Evolutionary conservation across 2,329 filamentous ascomycete genomes (phyloP), one percentile per base, ranked within the genome.

Genomic region (Scytalidium lignicola): DNA sequence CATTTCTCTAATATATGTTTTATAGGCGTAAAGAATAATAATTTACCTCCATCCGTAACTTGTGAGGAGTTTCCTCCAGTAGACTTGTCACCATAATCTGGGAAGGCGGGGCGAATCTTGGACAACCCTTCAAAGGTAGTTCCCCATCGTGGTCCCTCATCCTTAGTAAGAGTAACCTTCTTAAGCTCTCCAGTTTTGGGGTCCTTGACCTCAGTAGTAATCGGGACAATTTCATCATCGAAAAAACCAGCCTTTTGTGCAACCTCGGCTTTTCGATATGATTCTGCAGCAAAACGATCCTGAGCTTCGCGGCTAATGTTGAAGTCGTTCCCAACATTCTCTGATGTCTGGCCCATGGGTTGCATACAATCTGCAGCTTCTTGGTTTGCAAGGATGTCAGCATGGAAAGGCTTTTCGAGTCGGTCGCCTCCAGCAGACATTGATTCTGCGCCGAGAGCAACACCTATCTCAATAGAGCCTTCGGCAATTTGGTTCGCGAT

Each of bases 1-100:
- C n/a, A n/a, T n/a, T n/a, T n/a, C n/a, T n/a, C n/a, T n/a, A n/a
- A n/a, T n/a, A n/a, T n/a, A n/a, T n/a, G n/a, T n/a, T n/a, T n/a
- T n/a, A n/a, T n/a, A n/a, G n/a, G n/a, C n/a, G n/a, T n/a, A n/a
- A n/a, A n/a, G n/a, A n/a, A n/a, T n/a, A n/a, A 26, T 6, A 54
- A 67, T 73, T 62, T 60, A 82, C 80, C 91, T 58, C 91, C 91
- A 72, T 96, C 88, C 32, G 88, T 91, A 67, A 96, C 88, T 73
- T 96, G 91, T 44, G 84, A 90, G 21, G 91, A 90, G 70, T 96
- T 96, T 60, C 91, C 91, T 50, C 89, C 91, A 76, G 96, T 90
- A 72, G 96, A 96, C 62, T 77, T 79, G 64, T 79, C 83, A 39
- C 91, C 91, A 62, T 90, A 85, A 71, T 92, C 89, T 59, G 88